Evolutionary conservation across 2,329 filamentous ascomycete genomes (phyloP), one percentile per base, ranked within the genome.

Genomic region (Diplodia scrobiculata): DNA sequence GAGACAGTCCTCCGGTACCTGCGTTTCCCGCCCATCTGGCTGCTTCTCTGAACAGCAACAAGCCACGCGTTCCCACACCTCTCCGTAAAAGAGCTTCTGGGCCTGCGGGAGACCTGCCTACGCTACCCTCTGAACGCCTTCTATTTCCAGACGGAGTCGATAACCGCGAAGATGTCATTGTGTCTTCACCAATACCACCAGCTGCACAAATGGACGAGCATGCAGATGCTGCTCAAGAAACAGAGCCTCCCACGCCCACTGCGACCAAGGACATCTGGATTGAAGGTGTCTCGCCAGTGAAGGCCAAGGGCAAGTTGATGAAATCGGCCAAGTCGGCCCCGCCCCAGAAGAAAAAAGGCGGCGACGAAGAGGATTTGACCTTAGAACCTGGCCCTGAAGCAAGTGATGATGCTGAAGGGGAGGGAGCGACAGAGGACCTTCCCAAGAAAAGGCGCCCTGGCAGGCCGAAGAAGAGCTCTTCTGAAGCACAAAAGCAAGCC

Each of bases 311-410:
- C 32, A 65, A 65, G 45, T 64, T 62, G 10, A 73, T 68, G 52
- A 74, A 71, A 67, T 47, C 60, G 9, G 72, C 69, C 63, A 74
- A 71, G 68, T 36, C 66, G 9, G 64, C 59, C 3, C 38, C 76
- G 41, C 67, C 72, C 5, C 79, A 79, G 69, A 81, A 79, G 72
- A 75, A 78, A 67, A 80, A 79, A 71, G 71, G 70, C 36, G 69
- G 67, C 29, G 65, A 68, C 47, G 71, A 73, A 34, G 74, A 75
- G 7, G 73, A 77, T 55, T 58, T 62, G 21, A 69, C 72, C 45
- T 55, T 32, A 62, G 27, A 59, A 14, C 53, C 51, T 7, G 51
- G 11, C 17, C n/a, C 63, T 21, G 51, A 55, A 10, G 51, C n/a
- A 7, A 51, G 48, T 19, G 52, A 66, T 5, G 53, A 66, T 14